These are phyloP conservation scores for Dothideomycetes sp. DNA, from an alignment of 2,329 filamentous ascomycete genomes.

Conservation along the genomic window DNA sequence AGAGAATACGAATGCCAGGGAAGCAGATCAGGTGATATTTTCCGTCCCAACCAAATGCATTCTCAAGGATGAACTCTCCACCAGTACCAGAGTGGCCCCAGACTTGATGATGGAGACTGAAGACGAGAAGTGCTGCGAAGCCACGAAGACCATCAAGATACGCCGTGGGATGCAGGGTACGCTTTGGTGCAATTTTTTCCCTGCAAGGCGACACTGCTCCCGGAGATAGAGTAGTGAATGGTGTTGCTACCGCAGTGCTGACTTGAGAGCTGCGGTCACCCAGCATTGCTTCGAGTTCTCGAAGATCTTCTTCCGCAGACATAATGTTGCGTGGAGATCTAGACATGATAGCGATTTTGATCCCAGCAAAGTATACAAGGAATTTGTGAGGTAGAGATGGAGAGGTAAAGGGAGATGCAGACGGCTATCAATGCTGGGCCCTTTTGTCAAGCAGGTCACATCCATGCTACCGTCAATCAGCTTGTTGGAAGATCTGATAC, in stretches of 20 bases:
- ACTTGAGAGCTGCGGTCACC: not conserved
- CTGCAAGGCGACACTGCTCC: not conserved
- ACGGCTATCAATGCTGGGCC: no score
- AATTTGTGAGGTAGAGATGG: no score
- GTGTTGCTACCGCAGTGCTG: not conserved
- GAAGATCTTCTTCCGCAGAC: not conserved
- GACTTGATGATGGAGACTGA: slow-evolving; percentile 49
- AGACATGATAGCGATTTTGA: not conserved
- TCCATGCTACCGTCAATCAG: no score
- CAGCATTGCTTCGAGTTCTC: slow-evolving; percentile 9
- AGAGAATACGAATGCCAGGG: slow-evolving; percentile 51
- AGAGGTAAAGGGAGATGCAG: no score
- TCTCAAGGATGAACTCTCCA: slow-evolving; percentile 39
- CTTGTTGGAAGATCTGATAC: no score
- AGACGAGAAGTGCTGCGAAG: slow-evolving; percentile 58
- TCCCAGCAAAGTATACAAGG: no score
- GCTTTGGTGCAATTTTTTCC: not conserved
- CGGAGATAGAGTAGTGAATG: not conserved
- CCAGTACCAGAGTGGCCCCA: slow-evolving; percentile 43
- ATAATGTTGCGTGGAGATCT: not conserved
- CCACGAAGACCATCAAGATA: slow-evolving; percentile 58
- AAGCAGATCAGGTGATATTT: slow-evolving; percentile 44
- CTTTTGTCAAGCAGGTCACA: no score
- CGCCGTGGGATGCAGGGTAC: slow-evolving; percentile 40
- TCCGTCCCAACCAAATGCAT: slow-evolving; percentile 43